Base-by-base conservation (phyloP, 2,329 filamentous ascomycete genomes). In the Epichloe coenophiala region DNA sequence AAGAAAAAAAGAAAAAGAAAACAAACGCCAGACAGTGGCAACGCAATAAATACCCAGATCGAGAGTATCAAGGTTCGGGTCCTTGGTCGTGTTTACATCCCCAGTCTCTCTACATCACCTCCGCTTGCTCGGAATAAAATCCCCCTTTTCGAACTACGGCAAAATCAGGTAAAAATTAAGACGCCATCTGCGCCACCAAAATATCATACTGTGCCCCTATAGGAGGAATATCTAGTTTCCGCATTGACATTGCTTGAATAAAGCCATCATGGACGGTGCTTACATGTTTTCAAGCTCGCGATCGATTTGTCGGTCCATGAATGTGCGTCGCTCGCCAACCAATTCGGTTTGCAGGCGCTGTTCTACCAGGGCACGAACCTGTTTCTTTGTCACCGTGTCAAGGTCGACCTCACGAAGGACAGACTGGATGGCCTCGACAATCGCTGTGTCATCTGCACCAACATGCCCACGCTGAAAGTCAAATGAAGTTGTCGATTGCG, bases 331-430 rank as follows among this genome's bases (percentile, higher is more conserved):
- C 68, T 96, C 90, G 21, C 89, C 90, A 0, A 79, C 75, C 52
- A 97, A 75, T 65, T 95, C 89, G 4, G 86, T 91, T 71, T 96
- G 91, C 55, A 98, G 70, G 60, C 90, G 80, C 72, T 96, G 89
- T 71, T 98, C 93, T 12, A 95, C 89, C 43, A 97, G 76, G 3
- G 87, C 90, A 47, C 87, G 78, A 51, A 93, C 84, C 71, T 97
- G 91, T 73, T 98, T 98, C 81, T 97, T 98, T 6, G 93, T 98
- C 45, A 97, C 88, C n/a, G 79, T 91, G 65, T 98, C 93, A 41
- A 98, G 75, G 66, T 98, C 91, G 1, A 96, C 89, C 61, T 96
- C 91, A 15, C 76, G 71, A 55, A 98, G 73, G 59, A 93, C 93
- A 47, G 77, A 73, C 61, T 88, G 85, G 55, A 97, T 91, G 1